These are phyloP conservation scores for Lactarius trivialis DNA, from an alignment of 768 basidiomycete genomes.

Conservation along the genomic window DNA sequence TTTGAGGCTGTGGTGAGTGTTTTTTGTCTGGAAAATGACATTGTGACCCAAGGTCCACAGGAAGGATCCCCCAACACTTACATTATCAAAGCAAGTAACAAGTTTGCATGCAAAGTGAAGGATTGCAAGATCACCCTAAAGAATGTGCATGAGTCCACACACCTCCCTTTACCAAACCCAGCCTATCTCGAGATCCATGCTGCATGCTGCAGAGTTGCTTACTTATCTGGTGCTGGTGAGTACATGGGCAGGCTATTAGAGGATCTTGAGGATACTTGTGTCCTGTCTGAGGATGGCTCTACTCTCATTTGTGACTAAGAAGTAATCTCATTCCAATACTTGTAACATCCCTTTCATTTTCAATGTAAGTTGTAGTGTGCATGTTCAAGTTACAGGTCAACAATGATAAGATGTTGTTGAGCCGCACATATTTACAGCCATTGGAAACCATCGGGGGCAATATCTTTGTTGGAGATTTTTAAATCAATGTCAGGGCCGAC, in stretches of 20 bases:
- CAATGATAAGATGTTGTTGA: not conserved
- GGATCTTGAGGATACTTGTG: not conserved
- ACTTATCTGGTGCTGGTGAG: not conserved
- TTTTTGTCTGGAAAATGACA: not conserved
- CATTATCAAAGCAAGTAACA: not conserved
- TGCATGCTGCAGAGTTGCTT: not conserved
- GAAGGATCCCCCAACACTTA: not conserved
- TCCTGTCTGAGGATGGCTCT: not conserved
- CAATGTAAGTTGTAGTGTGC: no score
- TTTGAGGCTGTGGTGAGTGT: not conserved
- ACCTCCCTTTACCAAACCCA: not conserved
- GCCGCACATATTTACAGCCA: not conserved
- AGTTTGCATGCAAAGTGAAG: not conserved
- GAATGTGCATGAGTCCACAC: not conserved
- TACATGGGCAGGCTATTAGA: not conserved
- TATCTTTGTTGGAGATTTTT: constrained; percentile 1
- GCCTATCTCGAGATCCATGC: not conserved
- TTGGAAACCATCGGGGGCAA: constrained; percentile 6
- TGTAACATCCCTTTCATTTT: no score
- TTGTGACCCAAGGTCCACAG: not conserved
- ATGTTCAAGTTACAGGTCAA: no score
- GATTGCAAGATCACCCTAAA: not conserved
- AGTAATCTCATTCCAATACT: not conserved
- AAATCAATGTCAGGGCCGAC: not conserved
- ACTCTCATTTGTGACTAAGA: not conserved